Evolutionary conservation across 2,329 filamentous ascomycete species (phyloP), one percentile per base, ranked within the genome.

Genomic region (Colletotrichum abscissum): DNA sequence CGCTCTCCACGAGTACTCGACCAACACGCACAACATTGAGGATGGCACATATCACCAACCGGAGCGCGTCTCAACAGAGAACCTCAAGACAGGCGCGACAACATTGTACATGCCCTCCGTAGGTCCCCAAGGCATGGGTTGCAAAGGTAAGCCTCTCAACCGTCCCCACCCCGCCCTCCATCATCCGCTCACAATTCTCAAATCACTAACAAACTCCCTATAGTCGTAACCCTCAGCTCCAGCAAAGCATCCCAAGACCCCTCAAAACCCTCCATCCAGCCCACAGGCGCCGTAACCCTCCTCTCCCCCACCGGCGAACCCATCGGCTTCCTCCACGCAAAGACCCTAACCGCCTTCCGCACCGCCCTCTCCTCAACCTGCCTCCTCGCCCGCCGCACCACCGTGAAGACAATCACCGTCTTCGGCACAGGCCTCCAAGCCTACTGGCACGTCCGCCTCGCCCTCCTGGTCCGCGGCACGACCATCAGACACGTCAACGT

Each of bases 381-480:
- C 30, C 86, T 95, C 0, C 86, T 95, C 42, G 82, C 83, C 24
- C 89, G 88, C 49, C 93, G 96, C 69, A 86, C 89, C 68, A 88
- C 89, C 33, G 92, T 97, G 55, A 92, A 92, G 79, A 94, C 92
- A 16, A 80, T 98, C 12, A 92, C 93, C 16, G 92, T 97, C 66
- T 98, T 98, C 81, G 96, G 96, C 28, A 92, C 93, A 42, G 96
- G 96, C 58, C 91, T 93, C 77, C 95, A 98, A 84, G 96, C 96
- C 14, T 97, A 96, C 85, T 98, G 95, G 95, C 96, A 98, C 81
- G 91, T 97, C 56, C 92, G 95, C 1, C 88, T 98, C 5, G 92
- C 95, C 0, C 88, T 98, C 12, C 88, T 96, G 75, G 87, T 97
- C 63, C 92, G 89, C 26, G 90, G 90, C 1, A 67, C 84, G 58